Conservation (phyloP, 1,139 yeast genomes). For the Candida tropicalis region DNA sequence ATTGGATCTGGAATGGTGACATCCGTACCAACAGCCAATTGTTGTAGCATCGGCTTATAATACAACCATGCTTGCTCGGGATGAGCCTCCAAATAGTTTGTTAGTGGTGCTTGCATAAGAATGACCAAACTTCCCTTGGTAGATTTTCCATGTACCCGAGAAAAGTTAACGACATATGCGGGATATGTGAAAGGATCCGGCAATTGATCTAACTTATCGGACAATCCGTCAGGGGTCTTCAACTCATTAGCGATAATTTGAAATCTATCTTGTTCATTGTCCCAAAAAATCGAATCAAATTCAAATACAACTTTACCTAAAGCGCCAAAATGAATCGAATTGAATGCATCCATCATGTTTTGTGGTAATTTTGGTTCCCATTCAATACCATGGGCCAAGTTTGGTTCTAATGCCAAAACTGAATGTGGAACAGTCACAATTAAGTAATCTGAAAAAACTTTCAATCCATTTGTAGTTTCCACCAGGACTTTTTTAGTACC, state of each 20-base stretch:
- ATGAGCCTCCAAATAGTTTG: constrained; percentile 48
- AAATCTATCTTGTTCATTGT: constrained; percentile 52
- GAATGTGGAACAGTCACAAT: constrained; percentile 81
- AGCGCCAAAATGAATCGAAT: constrained; percentile 63
- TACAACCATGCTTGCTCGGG: constrained; percentile 44
- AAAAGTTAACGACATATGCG: constrained; percentile 32
- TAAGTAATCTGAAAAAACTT: constrained; percentile 48
- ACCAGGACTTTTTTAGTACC: constrained; percentile 20
- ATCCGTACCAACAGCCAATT: constrained; percentile 21
- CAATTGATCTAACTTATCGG: constrained; percentile 18
- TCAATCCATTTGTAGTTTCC: constrained; percentile 22
- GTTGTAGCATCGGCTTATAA: constrained; percentile 37
- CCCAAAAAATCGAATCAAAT: constrained; percentile 73
- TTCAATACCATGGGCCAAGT: constrained; percentile 43
- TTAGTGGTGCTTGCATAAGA: constrained; percentile 71
- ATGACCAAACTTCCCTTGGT: constrained; percentile 47
- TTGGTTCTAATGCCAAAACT: constrained; percentile 47
- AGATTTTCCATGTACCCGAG: constrained; percentile 23
- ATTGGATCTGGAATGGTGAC: constrained; percentile 45
- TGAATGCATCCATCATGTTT: constrained; percentile 45
- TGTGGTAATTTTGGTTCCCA: constrained; percentile 66
- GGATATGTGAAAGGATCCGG: constrained; percentile 37
- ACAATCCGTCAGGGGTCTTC: constrained; percentile 11
- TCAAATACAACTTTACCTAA: constrained; percentile 80
- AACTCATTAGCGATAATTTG: constrained; percentile 40